These are phyloP conservation scores for Diaporthe longicolla DNA, from an alignment of 2,329 filamentous ascomycete species.

Conservation along the genomic window DNA sequence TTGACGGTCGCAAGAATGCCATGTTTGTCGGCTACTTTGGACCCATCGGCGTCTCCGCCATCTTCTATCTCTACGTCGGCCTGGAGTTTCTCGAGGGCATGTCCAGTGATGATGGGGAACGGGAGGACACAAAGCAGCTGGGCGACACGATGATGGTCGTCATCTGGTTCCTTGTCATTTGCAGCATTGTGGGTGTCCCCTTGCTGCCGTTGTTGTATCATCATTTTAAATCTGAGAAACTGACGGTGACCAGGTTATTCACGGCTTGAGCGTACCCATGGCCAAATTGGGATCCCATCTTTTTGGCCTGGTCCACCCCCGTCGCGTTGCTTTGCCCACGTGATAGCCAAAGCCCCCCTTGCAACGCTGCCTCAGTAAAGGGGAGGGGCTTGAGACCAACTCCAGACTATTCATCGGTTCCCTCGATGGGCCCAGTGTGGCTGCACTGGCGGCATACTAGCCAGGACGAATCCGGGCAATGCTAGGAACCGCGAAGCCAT, in stretches of 20 bases:
- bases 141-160: constrained; percentile 78
- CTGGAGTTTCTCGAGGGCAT: constrained; percentile 77
- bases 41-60: constrained; percentile 90
- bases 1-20: constrained; percentile 80
- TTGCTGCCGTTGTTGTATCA: neutral
- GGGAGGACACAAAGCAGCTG: constrained; percentile 71
- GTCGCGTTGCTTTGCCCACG: neutral
- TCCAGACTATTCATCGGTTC: too few species aligned
- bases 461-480: too few species aligned
- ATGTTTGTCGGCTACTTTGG: constrained; percentile 94
- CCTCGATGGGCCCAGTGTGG: too few species aligned
- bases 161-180: constrained; percentile 90
- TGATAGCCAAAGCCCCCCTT: neutral
- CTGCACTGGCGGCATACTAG: too few species aligned
- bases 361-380: too few species aligned
- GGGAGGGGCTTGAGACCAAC: too few species aligned
- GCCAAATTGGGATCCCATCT: constrained; percentile 76
- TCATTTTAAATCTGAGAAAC: neutral
- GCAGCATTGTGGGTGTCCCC: constrained; percentile 79
- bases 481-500: too few species aligned
- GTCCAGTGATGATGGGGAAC: constrained; percentile 67
- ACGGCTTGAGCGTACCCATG: constrained; percentile 85
- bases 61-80: constrained; percentile 90
- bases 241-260: constrained; percentile 71
- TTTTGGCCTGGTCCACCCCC: neutral